Conservation (phyloP, 1,284 basidiomycete species). For the Ceratobasidium sp. region DNA sequence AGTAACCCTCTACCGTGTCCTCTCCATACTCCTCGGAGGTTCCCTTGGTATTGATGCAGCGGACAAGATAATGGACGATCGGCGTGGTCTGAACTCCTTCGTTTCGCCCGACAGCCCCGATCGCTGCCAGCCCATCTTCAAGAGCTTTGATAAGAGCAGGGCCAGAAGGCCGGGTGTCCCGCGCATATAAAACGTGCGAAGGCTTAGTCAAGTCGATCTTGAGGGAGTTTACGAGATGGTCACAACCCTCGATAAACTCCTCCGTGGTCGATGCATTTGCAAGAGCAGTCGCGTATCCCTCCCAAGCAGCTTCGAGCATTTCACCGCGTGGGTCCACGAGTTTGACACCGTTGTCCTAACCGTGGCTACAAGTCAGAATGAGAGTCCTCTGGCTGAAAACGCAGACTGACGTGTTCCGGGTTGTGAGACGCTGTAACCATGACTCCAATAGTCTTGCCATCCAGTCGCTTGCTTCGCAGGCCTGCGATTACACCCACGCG, state of each 20-base stretch:
- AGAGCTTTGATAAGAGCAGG: slow-evolving; percentile 81
- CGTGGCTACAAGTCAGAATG: slow-evolving; percentile 17
- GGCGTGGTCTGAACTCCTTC: slow-evolving; percentile 93
- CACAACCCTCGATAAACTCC: slow-evolving; percentile 73
- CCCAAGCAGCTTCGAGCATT: slow-evolving; percentile 98
- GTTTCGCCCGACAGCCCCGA: slow-evolving; percentile 69
- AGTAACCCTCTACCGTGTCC: slow-evolving; percentile 87
- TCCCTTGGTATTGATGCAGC: slow-evolving; percentile 84
- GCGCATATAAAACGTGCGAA: slow-evolving; percentile 85
- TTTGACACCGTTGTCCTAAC: slow-evolving; percentile 97
- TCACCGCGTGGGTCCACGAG: slow-evolving; percentile 98
- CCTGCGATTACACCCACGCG: slow-evolving; percentile 90
- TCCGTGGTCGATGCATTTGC: slow-evolving; percentile 83
- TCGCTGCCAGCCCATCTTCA: slow-evolving; percentile 79
- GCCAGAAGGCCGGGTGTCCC: slow-evolving; percentile 93
- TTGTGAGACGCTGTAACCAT: slow-evolving; percentile 99
- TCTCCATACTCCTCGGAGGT: slow-evolving; percentile 79
- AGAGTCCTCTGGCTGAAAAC: slow-evolving; percentile 8
- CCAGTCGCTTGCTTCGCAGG: slow-evolving; percentile 86
- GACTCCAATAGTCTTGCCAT: slow-evolving; percentile 91
- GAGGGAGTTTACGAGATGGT: slow-evolving; percentile 66
- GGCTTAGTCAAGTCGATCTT: slow-evolving; percentile 83
- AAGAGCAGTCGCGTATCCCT: slow-evolving; percentile 84
- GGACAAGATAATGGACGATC: slow-evolving; percentile 93
- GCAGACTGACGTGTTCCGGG: slow-evolving; percentile 77